Evolutionary conservation across 805 yeast genomes (phyloP).

Genomic region (Ogataea nakhonphanomensis): DNA sequence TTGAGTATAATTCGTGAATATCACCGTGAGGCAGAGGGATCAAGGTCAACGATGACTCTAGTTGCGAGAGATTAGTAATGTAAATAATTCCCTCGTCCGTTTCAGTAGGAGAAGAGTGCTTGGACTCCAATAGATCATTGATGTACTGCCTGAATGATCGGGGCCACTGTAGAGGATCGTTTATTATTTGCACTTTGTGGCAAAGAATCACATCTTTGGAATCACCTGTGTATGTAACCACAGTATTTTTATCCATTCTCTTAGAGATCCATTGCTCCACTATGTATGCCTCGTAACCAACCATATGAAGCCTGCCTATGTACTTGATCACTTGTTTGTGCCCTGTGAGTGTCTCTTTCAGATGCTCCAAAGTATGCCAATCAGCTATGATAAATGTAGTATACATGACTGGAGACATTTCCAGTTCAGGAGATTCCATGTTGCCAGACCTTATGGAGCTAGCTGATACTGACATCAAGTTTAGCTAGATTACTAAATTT

Average conservation of each 20-base stretch:
- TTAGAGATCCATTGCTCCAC: slow-evolving; percentile 94
- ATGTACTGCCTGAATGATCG: slow-evolving; percentile 55
- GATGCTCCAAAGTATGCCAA: slow-evolving; percentile 47
- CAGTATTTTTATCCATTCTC: slow-evolving; percentile 60
- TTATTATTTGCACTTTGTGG: slow-evolving; percentile 50
- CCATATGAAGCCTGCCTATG: slow-evolving; percentile 44
- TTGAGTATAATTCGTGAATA: slow-evolving; percentile 41
- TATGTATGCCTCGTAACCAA: slow-evolving; percentile 84
- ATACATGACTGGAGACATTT: slow-evolving; percentile 5
- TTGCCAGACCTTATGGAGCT: neutral
- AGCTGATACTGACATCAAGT: slow-evolving; percentile 5
- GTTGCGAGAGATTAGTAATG: slow-evolving; percentile 77
- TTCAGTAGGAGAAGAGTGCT: slow-evolving; percentile 63
- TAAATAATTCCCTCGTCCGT: slow-evolving; percentile 61
- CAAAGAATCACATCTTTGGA: slow-evolving; percentile 59
- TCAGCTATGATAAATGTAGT: slow-evolving; percentile 45
- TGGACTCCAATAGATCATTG: slow-evolving; percentile 56
- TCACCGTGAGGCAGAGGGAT: slow-evolving; percentile 66
- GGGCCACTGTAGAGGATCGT: slow-evolving; percentile 47
- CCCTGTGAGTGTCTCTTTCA: slow-evolving; percentile 37
- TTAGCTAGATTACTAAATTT: neutral
- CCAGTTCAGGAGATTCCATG: neutral
- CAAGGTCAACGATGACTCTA: slow-evolving; percentile 64
- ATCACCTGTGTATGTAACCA: slow-evolving; percentile 86
- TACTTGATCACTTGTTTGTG: slow-evolving; percentile 37